Evolutionary conservation across 1,139 yeast species (phyloP), one percentile per base, ranked within the genome.

Genomic region (Magnusiomyces magnusii): DNA sequence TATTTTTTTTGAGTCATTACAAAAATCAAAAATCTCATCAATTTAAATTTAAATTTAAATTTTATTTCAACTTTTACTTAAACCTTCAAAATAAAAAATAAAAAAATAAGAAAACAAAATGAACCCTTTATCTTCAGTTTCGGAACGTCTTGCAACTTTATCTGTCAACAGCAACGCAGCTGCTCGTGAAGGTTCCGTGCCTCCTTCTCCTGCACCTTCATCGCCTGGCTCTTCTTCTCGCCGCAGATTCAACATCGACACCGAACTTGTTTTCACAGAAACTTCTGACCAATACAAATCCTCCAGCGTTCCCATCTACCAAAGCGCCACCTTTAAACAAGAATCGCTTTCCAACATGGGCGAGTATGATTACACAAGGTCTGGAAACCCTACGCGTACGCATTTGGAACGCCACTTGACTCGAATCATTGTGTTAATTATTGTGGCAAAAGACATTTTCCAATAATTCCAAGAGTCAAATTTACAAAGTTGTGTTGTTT

Each of bases 341-440:
- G 82, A 80, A 52, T 85, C 90, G 5, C 76, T 88, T 63, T 75
- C 83, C 51, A 84, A 86, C 66, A 84, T 87, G 87, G 93, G 95
- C 3, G 87, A 85, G 68, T 91, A 87, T 71, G 97, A 91, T 73
- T 91, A 91, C 72, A 89, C 97, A 0, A 79, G 97, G 68, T 86
- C 95, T n/a, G 97, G 97, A 1, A 91, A 91, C 72, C 97, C 97
- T 36, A 89, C 97, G 1, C 79, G 97, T 72, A 83, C 95, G 0
- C 82, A 83, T 55, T 76, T 90, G 61, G 96, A 91, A 71, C 78
- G 82, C 58, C 95, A 91, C 67, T 71, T 91, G 67, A 85, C 89
- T 55, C 81, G 83, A 65, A 81, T 91, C 68, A 89, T 89, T 86
- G n/a, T n/a, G n/a, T n/a, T n/a, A n/a, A n/a, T n/a, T n/a, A n/a